These are phyloP conservation scores for Xanthoconium stramineum DNA, from an alignment of 768 basidiomycete species.

Conservation along the genomic window DNA sequence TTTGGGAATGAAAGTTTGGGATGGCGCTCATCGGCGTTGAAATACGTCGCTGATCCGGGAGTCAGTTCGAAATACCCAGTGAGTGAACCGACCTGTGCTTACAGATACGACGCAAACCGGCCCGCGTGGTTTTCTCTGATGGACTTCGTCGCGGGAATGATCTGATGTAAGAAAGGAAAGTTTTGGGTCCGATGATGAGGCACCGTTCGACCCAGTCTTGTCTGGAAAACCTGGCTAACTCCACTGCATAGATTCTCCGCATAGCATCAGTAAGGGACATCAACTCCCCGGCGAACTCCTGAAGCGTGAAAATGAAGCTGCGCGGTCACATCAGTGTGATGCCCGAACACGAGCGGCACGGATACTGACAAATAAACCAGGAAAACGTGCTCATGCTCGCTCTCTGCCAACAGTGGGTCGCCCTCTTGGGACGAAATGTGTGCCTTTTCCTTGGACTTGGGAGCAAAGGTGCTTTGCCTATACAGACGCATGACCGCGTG, in stretches of 20 bases:
- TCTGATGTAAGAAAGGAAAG: slow-evolving; percentile 21
- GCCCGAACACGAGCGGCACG: neutral
- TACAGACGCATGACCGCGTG: slow-evolving; percentile 79
- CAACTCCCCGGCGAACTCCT: slow-evolving; percentile 89
- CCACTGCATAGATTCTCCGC: slow-evolving; percentile 68
- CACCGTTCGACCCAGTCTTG: slow-evolving; percentile 41
- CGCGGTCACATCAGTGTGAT: slow-evolving; percentile 9
- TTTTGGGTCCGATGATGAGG: slow-evolving; percentile 25
- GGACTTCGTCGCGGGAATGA: slow-evolving; percentile 12
- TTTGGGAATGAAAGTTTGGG: slow-evolving; percentile 74
- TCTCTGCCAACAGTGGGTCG: slow-evolving; percentile 37
- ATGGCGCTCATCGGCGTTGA: slow-evolving; percentile 46
- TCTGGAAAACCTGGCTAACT: slow-evolving; percentile 43
- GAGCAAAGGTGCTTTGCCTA: slow-evolving; percentile 43
- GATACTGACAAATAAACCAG: slow-evolving; percentile 83
- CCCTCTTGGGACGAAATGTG: slow-evolving; percentile 25
- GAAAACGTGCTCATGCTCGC: slow-evolving; percentile 81
- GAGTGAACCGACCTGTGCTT: slow-evolving; percentile 14
- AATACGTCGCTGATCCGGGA: slow-evolving; percentile 43
- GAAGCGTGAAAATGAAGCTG: slow-evolving; percentile 94
- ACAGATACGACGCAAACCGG: slow-evolving; percentile 43
- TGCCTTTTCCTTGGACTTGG: slow-evolving; percentile 11
- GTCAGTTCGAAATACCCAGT: slow-evolving; percentile 9
- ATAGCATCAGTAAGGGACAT: slow-evolving; percentile 81
- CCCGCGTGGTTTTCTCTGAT: slow-evolving; percentile 13